Percentiles rank a stretch among this genome's conserved stretches.
Evolutionary conservation across 768 basidiomycete species (phyloP).

Genomic region (Rhodotorula graminis): DNA sequence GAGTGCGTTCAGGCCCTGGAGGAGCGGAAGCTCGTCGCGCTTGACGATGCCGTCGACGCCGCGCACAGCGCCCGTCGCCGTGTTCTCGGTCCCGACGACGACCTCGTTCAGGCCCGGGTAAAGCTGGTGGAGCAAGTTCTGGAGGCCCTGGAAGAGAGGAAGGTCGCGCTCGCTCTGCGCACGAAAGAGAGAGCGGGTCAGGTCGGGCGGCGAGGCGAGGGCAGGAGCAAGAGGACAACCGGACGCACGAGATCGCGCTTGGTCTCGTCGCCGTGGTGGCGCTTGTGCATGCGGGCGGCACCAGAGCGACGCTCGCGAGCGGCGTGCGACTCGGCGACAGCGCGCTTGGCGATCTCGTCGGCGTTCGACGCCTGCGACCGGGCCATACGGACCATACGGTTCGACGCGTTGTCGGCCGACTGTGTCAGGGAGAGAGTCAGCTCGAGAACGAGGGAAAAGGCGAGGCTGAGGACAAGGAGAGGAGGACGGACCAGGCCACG

Average conservation of each 20-base stretch:
- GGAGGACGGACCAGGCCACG: background rate
- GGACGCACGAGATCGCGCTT: background rate
- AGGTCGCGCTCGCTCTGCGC: background rate
- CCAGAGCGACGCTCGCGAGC: background rate
- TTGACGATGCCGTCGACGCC: background rate
- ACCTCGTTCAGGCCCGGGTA: background rate
- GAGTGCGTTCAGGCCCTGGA: background rate
- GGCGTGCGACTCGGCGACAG: background rate
- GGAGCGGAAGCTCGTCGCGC: background rate
- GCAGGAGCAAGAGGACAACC: background rate
- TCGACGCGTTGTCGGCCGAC: background rate
- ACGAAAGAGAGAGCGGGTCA: background rate
- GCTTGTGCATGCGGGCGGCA: background rate
- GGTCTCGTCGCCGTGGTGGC: slow-evolving; percentile 1
- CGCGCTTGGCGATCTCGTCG: slow-evolving; percentile 4
- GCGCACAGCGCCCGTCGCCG: background rate
- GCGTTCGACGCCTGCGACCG: background rate
- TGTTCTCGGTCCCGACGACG: background rate
- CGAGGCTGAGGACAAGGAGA: background rate
- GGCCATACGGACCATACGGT: slow-evolving; percentile 10
- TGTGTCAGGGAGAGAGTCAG: background rate
- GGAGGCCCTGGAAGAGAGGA: background rate
- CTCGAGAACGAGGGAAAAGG: too few species aligned
- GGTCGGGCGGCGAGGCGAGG: background rate
- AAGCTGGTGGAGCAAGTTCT: background rate